Conservation (phyloP, 164 flowering plant genomes). For the Amborella trichopoda region DNA sequence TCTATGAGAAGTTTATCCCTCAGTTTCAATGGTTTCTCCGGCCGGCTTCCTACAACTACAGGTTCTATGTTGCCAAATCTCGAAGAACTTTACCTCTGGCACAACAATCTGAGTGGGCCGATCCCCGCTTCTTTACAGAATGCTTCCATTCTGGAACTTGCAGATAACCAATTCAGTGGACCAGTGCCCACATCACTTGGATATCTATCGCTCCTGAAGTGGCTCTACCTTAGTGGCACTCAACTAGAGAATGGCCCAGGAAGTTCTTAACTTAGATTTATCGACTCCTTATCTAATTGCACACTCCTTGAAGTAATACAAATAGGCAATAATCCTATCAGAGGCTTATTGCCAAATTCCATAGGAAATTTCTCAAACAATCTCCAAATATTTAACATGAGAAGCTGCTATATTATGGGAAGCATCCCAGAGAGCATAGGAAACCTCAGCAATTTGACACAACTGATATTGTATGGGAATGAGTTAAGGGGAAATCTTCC, state of each 20-base stretch:
- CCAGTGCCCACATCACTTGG: constrained; percentile 4
- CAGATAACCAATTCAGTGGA: constrained; percentile 6
- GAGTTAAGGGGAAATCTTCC: constrained; percentile 4
- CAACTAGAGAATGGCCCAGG: constrained; percentile 1
- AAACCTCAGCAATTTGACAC: background rate
- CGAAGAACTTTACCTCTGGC: constrained; percentile 1
- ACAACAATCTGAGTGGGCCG: constrained; percentile 6
- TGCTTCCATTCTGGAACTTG: constrained; percentile 7
- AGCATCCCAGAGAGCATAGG: constrained; percentile 7
- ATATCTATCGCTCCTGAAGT: background rate
- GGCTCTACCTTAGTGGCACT: background rate
- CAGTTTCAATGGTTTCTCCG: constrained; percentile 2
- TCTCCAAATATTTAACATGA: background rate
- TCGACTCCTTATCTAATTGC: constrained; percentile 8
- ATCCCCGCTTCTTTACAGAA: constrained; percentile 11
- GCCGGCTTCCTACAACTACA: constrained; percentile 5
- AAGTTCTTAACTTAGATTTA: constrained; percentile 1
- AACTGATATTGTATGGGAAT: constrained; percentile 1
- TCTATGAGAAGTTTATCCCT: constrained; percentile 1
- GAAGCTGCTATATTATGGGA: constrained; percentile 1
- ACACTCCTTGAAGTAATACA: background rate
- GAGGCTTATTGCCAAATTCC: constrained; percentile 6
- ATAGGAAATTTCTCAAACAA: constrained; percentile 7
- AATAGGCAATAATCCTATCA: constrained; percentile 1
- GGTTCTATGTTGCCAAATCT: constrained; percentile 8